These are phyloP conservation scores for Periglandula ipomoeae DNA, from an alignment of 2,329 filamentous ascomycete genomes.

Conservation along the genomic window DNA sequence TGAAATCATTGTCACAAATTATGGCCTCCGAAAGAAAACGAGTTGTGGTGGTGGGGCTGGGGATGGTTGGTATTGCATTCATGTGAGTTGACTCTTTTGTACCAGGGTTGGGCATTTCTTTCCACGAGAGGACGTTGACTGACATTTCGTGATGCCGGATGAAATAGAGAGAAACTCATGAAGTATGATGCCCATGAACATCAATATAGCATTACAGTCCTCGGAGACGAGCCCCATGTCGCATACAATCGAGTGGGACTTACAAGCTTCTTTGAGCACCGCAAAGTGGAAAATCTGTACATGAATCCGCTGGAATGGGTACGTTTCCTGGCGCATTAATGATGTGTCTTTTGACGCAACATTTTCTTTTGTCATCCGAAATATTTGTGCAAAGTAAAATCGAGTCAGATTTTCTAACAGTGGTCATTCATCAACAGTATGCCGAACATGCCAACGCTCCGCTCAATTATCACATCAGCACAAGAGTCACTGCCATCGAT, in stretches of 20 bases:
- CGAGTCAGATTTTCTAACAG: background rate
- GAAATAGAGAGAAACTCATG: slow-evolving; percentile 69
- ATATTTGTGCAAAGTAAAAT: background rate
- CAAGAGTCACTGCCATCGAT: slow-evolving; percentile 57
- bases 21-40: slow-evolving; percentile 36
- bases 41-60: slow-evolving; percentile 76
- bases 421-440: slow-evolving; percentile 39
- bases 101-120: background rate
- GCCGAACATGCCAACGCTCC: slow-evolving; percentile 55
- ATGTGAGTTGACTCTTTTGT: slow-evolving; percentile 49
- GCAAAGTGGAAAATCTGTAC: slow-evolving; percentile 79
- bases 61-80: slow-evolving; percentile 86
- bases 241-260: slow-evolving; percentile 88
- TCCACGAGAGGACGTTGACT: background rate
- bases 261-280: slow-evolving; percentile 81
- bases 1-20: background rate
- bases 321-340: slow-evolving; percentile 9
- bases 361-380: background rate
- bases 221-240: slow-evolving; percentile 79
- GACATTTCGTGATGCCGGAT: background rate
- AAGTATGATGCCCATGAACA: slow-evolving; percentile 69
- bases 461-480: slow-evolving; percentile 67
- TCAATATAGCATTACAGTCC: slow-evolving; percentile 74
- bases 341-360: background rate
- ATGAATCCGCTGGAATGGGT: slow-evolving; percentile 80